Percentiles rank a stretch among this genome's conserved stretches.
Conservation (phyloP, 768 basidiomycete genomes). For the Boletales sp. region DNA sequence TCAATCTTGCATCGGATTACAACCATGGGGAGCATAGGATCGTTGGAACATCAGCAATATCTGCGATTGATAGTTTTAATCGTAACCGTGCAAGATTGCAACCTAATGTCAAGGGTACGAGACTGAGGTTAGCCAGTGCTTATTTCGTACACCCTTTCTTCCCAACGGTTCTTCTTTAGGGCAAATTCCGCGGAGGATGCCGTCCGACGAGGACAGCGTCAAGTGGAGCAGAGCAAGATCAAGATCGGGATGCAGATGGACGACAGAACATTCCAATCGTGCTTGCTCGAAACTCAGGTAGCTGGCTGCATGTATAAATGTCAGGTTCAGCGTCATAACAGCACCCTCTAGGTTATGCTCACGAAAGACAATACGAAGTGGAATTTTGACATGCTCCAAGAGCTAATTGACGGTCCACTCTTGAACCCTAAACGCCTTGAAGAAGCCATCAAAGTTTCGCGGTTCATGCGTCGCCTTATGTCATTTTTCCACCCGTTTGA, state of each 20-base stretch:
- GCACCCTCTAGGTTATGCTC: conserved; percentile 61
- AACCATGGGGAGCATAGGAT: conserved; percentile 73
- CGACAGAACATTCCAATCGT: conserved; percentile 84
- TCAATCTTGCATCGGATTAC: conserved; percentile 81
- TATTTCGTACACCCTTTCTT: neutral
- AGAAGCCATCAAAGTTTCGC: conserved; percentile 87
- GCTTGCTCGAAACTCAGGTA: conserved; percentile 84
- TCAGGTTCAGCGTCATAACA: neutral
- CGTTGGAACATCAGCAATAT: conserved; percentile 78
- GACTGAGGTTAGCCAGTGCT: conserved; percentile 53
- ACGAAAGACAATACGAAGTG: conserved; percentile 89
- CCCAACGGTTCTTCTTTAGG: conserved; percentile 30
- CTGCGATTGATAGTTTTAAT: conserved; percentile 89
- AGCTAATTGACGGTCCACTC: conserved; percentile 88
- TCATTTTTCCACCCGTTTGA: conserved; percentile 90
- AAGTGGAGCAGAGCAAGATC: conserved; percentile 86
- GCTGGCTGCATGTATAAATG: conserved; percentile 7
- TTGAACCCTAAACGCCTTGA: conserved; percentile 90
- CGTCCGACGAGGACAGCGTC: conserved; percentile 81
- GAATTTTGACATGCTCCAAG: conserved; percentile 87
- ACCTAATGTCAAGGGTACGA: conserved; percentile 51
- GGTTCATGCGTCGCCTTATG: conserved; percentile 88
- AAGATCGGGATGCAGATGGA: conserved; percentile 94
- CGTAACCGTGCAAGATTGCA: conserved; percentile 78
- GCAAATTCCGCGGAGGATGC: conserved; percentile 85